Base-by-base conservation (phyloP, 257 asterid genomes). In the Pogostemon cablin region DNA sequence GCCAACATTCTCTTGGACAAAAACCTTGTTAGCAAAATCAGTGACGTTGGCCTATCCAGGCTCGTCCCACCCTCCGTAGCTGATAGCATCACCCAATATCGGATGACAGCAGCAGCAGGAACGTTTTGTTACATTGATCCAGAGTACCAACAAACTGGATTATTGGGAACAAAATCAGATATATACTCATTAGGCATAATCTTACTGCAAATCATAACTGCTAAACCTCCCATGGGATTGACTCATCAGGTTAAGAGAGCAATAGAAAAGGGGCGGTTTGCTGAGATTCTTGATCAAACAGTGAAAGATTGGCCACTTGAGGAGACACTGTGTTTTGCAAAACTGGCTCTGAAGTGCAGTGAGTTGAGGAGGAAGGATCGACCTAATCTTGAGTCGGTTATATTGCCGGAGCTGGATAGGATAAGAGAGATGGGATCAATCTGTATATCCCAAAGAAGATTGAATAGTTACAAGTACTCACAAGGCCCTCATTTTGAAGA, bases 101-200 rank as follows among this genome's bases (percentile, higher is more conserved):
- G 78, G 44, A 73, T 83, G 86, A 90, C 98, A 6, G 85, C 95
- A 38, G 96, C 96, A 7, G 96, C 96, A 43, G 97, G 96, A 37
- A 93, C 98, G 37, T 87, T 93, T 71, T 93, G 96, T 67, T 93
- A 93, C 82, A 93, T 93, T 37, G 98, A 93, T 54, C 98, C 98
- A 0, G 96, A 93, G 87, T 88, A 93, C 65, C 98, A 93, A 70
- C 89, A 87, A 49, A 83, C 95, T 0, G 95, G 96, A 11, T 75
- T 85, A 92, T 73, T 93, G 39, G 88, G 96, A 44, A 83, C 93
- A 9, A 90, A 91, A 71, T 93, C 98, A 0, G 97, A 90, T 25
- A 58, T 87, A 38, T 93, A 90, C 38, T 93, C 98, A 0, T 39
- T 90, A 0, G 98, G 97, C 0, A 81, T 90, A 6, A 67, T 87